phyloP scores from a whole-genome alignment of 2,329 filamentous ascomycete genomes.

The Aspergillus phoenicis region DNA sequence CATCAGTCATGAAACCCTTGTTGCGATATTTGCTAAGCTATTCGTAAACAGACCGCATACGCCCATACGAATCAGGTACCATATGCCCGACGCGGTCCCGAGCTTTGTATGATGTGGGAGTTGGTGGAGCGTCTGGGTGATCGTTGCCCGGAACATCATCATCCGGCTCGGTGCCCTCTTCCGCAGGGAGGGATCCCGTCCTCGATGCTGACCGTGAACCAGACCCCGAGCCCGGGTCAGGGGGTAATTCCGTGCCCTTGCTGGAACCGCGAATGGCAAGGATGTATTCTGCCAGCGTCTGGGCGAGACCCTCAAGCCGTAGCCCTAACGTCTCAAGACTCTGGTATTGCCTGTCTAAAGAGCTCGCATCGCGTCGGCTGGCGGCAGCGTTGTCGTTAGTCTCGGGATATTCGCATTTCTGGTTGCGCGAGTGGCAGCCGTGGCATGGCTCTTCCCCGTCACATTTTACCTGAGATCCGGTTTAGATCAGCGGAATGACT shows the following conservation, averaged over 20 bases:
- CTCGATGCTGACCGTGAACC: too few relatives aligned
- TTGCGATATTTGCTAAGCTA: too few relatives aligned
- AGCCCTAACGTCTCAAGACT: neutral
- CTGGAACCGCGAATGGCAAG: neutral
- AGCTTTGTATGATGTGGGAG: neutral
- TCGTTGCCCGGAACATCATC: too few relatives aligned
- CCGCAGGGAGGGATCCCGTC: too few relatives aligned
- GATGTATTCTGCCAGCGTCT: neutral
- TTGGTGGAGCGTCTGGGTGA: neutral
- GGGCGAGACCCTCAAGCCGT: neutral
- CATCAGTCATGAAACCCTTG: too few relatives aligned
- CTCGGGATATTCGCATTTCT: neutral
- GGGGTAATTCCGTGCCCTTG: neutral
- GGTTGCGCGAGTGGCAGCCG: slow-evolving; percentile 4
- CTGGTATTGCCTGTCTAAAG: neutral
- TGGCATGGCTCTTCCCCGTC: neutral
- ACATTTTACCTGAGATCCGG: neutral
- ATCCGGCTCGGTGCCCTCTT: too few relatives aligned
- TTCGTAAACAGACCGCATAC: neutral
- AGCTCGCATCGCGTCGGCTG: neutral
- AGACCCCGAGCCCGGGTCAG: too few relatives aligned
- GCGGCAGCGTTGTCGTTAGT: slow-evolving; percentile 1
- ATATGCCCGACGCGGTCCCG: neutral
- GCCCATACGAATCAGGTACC: neutral
- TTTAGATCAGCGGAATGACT: neutral